Conservation (phyloP, 2,329 filamentous ascomycete species). For the Trichophaea hybrida region DNA sequence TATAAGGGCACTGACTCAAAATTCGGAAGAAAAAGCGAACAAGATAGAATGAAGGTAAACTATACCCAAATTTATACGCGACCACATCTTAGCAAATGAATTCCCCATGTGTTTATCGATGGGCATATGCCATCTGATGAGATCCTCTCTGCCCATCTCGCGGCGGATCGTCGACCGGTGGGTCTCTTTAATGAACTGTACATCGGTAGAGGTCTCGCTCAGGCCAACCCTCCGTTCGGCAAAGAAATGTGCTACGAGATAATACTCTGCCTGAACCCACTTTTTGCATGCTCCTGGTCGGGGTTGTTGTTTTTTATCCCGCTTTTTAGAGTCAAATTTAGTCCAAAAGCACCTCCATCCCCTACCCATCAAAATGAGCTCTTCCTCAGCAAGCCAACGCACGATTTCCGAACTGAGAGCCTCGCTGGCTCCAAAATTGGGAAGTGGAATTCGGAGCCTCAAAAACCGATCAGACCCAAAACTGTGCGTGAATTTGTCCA, state of each 20-base stretch:
- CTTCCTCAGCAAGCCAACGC: slow-evolving; percentile 11
- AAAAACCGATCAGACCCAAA: slow-evolving; percentile 24
- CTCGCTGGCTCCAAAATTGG: neutral
- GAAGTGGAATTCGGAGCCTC: slow-evolving; percentile 3
- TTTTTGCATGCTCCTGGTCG: too few species aligned
- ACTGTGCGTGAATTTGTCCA: slow-evolving; percentile 17
- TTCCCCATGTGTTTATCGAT: neutral
- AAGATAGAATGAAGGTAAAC: neutral
- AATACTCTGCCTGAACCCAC: neutral
- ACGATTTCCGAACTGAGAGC: neutral
- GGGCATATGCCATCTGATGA: slow-evolving; percentile 22
- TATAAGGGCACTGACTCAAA: too few species aligned
- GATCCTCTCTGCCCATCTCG: slow-evolving; percentile 12
- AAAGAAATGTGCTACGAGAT: slow-evolving; percentile 16
- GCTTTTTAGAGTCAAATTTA: slow-evolving; percentile 1
- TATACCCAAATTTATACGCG: slow-evolving; percentile 1
- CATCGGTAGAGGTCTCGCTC: neutral
- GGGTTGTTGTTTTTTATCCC: neutral
- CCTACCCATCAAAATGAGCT: slow-evolving; percentile 14
- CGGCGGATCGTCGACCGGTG: neutral
- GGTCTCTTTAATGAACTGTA: neutral
- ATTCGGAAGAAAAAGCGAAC: neutral
- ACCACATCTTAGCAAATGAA: slow-evolving; percentile 5
- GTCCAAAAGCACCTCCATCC: slow-evolving; percentile 20
- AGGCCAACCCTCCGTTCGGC: slow-evolving; percentile 14